Conservation (phyloP, 805 yeast species). For the Priceomyces carsonii region DNA sequence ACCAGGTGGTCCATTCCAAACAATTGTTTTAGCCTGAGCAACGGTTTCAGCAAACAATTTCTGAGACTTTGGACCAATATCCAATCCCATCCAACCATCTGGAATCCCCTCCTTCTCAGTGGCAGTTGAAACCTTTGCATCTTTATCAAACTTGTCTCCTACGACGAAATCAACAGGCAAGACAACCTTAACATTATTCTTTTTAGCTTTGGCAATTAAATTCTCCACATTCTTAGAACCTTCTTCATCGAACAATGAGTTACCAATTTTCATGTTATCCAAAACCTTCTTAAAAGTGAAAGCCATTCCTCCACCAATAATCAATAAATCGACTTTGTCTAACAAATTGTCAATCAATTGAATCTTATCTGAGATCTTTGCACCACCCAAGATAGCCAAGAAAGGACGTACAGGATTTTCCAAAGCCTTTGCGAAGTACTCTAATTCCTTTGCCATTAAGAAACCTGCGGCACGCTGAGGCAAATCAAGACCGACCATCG, state of each 20-base stretch:
- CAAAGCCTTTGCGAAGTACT: conserved; percentile 96
- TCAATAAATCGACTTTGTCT: conserved; percentile 91
- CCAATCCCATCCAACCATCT: conserved; percentile 93
- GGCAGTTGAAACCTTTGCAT: conserved; percentile 83
- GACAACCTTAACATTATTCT: conserved; percentile 88
- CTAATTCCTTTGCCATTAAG: conserved; percentile 96
- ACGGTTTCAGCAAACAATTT: conserved; percentile 80
- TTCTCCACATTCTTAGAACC: conserved; percentile 95
- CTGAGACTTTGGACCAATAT: conserved; percentile 88
- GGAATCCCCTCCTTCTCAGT: conserved; percentile 91
- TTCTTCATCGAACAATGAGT: conserved; percentile 87
- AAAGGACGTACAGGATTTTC: conserved; percentile 98
- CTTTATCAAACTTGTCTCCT: conserved; percentile 91
- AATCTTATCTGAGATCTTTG: conserved; percentile 98
- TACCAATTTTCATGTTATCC: conserved; percentile 83
- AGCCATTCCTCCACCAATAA: conserved; percentile 99
- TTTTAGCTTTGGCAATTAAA: conserved; percentile 94
- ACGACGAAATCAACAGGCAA: conserved; percentile 95
- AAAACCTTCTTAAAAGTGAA: conserved; percentile 97
- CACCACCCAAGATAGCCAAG: conserved; percentile 99
- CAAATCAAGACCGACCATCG: conserved; percentile 96
- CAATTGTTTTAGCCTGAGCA: conserved; percentile 93
- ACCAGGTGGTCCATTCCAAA: conserved; percentile 99
- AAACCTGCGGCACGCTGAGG: conserved; percentile 98
- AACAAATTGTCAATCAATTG: conserved; percentile 96